These are phyloP conservation scores for Fusarium citri DNA, from an alignment of 2,329 filamentous ascomycete genomes.

Conservation along the genomic window DNA sequence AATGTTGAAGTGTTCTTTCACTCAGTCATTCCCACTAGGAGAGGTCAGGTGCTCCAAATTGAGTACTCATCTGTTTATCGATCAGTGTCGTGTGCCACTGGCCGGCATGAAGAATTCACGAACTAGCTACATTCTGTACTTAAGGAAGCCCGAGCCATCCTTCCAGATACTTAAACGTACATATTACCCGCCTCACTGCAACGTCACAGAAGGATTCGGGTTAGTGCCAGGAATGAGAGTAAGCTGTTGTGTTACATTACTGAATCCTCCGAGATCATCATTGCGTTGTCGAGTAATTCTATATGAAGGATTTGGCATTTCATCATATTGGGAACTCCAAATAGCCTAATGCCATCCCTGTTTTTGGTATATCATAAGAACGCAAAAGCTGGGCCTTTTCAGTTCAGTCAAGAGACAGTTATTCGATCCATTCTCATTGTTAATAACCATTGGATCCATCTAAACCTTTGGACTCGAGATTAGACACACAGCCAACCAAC, in stretches of 20 bases:
- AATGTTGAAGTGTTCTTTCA: background rate
- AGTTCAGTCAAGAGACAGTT: fast-evolving
- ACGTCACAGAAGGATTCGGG: background rate
- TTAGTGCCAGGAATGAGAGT: background rate
- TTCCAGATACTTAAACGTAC: background rate
- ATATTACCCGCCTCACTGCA: background rate
- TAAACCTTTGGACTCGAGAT: background rate
- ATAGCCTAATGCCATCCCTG: background rate
- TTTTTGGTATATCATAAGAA: background rate
- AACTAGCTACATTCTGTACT: background rate
- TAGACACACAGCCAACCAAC: too few relatives aligned
- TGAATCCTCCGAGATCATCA: background rate
- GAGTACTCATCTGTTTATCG: background rate
- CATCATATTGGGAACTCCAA: background rate
- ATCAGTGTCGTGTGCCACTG: background rate
- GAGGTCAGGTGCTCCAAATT: background rate
- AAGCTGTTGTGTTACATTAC: background rate
- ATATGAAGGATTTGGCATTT: background rate
- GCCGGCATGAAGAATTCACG: background rate
- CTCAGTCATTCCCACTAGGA: background rate
- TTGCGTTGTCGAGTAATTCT: background rate
- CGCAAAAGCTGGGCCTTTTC: background rate
- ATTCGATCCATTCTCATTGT: background rate
- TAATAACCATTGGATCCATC: background rate
- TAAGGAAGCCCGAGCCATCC: background rate